These are phyloP conservation scores for Naganishia liquefaciens DNA, from an alignment of 1,284 basidiomycete genomes.

Conservation along the genomic window DNA sequence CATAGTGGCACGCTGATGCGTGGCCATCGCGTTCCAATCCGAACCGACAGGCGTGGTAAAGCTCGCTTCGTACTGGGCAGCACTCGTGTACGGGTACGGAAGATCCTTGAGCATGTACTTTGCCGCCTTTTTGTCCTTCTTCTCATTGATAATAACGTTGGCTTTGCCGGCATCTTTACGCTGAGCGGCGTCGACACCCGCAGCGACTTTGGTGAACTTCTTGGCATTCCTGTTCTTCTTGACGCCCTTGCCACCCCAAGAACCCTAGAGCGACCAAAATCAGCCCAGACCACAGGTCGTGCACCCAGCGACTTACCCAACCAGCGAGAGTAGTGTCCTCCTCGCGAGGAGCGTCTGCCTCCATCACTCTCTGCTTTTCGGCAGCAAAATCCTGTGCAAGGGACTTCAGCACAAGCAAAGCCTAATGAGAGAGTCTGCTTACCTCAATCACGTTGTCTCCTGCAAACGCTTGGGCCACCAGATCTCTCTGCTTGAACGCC, in stretches of 20 bases:
- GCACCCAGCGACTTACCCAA: constrained; percentile 66
- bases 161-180: constrained; percentile 81
- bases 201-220: constrained; percentile 72
- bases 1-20: constrained; percentile 78
- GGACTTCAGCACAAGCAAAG: neutral
- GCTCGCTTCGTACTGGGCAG: constrained; percentile 81
- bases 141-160: constrained; percentile 92
- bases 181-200: constrained; percentile 72
- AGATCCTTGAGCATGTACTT: constrained; percentile 86
- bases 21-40: constrained; percentile 92
- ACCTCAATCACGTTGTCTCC: constrained; percentile 75
- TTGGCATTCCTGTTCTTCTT: constrained; percentile 53
- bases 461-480: constrained; percentile 92
- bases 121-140: constrained; percentile 85
- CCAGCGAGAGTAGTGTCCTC: constrained; percentile 90
- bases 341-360: constrained; percentile 78
- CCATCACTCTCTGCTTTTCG: constrained; percentile 74
- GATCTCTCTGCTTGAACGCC: constrained; percentile 79
- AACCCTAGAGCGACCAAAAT: constrained; percentile 62
- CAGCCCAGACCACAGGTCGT: neutral
- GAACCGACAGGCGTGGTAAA: constrained; percentile 78
- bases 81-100: constrained; percentile 89
- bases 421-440: constrained; percentile 11
- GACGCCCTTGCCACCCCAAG: constrained; percentile 82
- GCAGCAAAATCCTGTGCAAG: constrained; percentile 73